These are phyloP conservation scores for Syncephalastrum contaminatum DNA, from an alignment of 371 early-diverging fungal species.

Conservation along the genomic window DNA sequence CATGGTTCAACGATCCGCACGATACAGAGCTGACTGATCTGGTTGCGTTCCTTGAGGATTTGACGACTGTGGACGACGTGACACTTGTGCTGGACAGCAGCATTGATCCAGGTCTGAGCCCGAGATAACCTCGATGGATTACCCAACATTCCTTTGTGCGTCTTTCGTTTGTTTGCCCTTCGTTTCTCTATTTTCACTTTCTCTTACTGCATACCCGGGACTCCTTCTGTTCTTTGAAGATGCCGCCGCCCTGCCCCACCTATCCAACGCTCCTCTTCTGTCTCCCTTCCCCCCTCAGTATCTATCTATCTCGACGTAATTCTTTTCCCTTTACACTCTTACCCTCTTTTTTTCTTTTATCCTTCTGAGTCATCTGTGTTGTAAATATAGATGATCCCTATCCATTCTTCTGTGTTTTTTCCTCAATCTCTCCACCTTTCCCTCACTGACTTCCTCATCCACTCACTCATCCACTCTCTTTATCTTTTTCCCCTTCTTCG, in stretches of 20 bases:
- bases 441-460: no score
- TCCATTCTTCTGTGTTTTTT: no score
- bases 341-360: no score
- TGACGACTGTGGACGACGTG: conserved; percentile 87
- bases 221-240: no score
- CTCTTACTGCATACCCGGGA: conserved; percentile 2
- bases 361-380: no score
- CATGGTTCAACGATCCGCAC: conserved; percentile 96
- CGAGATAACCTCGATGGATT: background rate
- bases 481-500: no score
- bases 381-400: no score
- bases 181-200: conserved; percentile 8
- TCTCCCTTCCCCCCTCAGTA: background rate
- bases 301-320: no score
- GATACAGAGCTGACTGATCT: conserved; percentile 94
- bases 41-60: conserved; percentile 89
- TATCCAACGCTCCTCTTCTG: background rate
- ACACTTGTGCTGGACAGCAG: conserved; percentile 70
- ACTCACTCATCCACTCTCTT: no score
- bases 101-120: conserved; percentile 4
- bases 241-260: no score
- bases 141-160: background rate
- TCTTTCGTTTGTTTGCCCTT: conserved; percentile 7
- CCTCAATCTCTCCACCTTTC: no score
- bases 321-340: no score